Base-by-base conservation (phyloP, 495 filamentous ascomycete species). In the Chaetomium fimeti region DNA sequence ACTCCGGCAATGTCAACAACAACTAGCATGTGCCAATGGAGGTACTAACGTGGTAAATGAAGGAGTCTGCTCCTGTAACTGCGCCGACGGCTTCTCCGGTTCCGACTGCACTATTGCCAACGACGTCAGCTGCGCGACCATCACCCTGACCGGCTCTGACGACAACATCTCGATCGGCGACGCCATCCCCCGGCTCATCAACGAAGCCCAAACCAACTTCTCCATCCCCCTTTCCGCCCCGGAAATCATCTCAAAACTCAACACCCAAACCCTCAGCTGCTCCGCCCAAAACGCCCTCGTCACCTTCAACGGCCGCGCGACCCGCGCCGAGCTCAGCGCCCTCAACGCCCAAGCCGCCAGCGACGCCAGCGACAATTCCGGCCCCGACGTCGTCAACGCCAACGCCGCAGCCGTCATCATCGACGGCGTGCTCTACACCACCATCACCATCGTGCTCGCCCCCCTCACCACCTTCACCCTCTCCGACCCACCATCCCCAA, bases 21-120 rank as follows among this genome's bases (percentile, higher is more conserved):
- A 78, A 55, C 57, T 82, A 29, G 66, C 81, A 2, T 98, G 93
- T 74, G 76, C 84, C 55, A 96, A 98, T 69, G 91, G 92, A 29
- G 94, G 94, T 20, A 85, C 87, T 11, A 91, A 85, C 45, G 81
- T 94, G 24, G 74, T 89, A 20, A 82, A 83, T 32, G 79, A 83
- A 40, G 81, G 83, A 9, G 73, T 83, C 42, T 98, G 94, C 77
- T 87, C 88, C 12, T 98, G 94, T 71, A 82, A 96, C 29, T 98
- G 94, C 69, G 82, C 86, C 7, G 91, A 92, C 67, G 92, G 92
- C 0, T 97, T 90, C 71, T 91, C 87, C 0, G 94, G 94, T n/a
- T 76, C 79, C 5, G 82, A 83, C 29, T 98, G 94, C 78, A 88
- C 81, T 12, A 76, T 75, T 36, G 60, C 78, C 12, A 82, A 81